Evolutionary conservation across 1,284 basidiomycete species (phyloP).

Genomic region (Phaffia rhodozyma): DNA sequence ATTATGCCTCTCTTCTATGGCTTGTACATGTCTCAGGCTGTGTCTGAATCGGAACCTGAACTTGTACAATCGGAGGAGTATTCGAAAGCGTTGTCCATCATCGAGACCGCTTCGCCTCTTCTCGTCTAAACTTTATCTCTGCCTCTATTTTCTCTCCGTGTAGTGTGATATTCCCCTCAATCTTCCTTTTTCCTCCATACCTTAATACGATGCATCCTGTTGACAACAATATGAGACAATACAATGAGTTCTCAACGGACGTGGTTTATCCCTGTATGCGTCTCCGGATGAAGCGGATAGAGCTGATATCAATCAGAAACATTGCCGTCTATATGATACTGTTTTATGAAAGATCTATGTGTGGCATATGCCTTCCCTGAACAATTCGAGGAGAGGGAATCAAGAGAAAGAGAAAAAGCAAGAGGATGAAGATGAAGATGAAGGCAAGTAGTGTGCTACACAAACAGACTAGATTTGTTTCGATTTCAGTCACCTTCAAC

Average conservation of each 20-base stretch:
- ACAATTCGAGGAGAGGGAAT: neutral
- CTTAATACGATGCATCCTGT: no score
- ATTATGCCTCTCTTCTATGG: neutral
- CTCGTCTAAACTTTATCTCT: neutral
- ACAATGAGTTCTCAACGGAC: no score
- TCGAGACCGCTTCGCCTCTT: neutral
- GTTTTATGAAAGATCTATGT: no score
- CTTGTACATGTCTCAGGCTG: slow-evolving; percentile 3
- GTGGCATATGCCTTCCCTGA: neutral
- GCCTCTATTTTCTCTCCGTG: neutral
- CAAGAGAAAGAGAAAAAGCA: neutral
- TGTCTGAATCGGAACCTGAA: slow-evolving; percentile 13
- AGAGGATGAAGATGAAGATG: neutral
- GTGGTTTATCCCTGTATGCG: no score
- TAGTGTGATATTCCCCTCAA: neutral
- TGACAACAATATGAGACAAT: no score
- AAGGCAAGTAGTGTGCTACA: neutral
- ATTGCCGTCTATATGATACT: no score
- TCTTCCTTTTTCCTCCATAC: neutral
- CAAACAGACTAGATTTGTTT: no score
- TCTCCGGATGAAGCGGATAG: no score
- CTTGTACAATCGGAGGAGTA: slow-evolving; percentile 15
- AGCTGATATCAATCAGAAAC: no score
- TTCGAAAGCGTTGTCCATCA: slow-evolving; percentile 9
- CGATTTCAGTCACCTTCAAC: no score